Evolutionary conservation across 331 rosid species (phyloP).

Genomic region (Phaseolus coccineus): DNA sequence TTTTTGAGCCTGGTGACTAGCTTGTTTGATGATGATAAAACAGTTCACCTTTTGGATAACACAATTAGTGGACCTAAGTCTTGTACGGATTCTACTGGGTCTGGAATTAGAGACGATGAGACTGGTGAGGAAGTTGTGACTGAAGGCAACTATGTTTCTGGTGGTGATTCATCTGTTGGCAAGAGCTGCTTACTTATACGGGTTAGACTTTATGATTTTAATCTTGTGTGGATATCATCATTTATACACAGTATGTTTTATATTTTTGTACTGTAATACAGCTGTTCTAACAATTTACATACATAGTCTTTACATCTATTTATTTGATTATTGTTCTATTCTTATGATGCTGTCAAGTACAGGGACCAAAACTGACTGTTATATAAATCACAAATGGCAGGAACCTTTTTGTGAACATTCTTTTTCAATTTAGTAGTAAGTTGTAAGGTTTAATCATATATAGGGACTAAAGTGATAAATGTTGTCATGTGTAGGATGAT

Average conservation of each 20-base stretch:
- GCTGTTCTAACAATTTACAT: conserved; percentile 12
- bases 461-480: not conserved
- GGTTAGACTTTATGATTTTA: conserved; percentile 60
- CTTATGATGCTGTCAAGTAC: not conserved
- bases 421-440: not conserved
- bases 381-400: not conserved
- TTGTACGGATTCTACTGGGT: conserved; percentile 45
- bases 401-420: not conserved
- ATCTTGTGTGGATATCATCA: conserved; percentile 3
- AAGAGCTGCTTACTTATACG: conserved; percentile 71
- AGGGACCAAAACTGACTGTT: not conserved
- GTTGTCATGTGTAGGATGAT: not conserved
- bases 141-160: conserved; percentile 48
- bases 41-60: conserved; percentile 46
- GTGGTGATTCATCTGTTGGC: conserved; percentile 45
- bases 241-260: conserved; percentile 21
- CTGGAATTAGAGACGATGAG: conserved; percentile 42
- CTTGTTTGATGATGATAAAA: conserved; percentile 49
- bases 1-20: conserved; percentile 69
- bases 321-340: conserved; percentile 30
- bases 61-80: conserved; percentile 49
- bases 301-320: conserved; percentile 23
- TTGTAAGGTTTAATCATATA: not conserved
- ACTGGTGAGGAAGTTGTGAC: conserved; percentile 51
- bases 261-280: conserved; percentile 13